These are phyloP conservation scores for Salvia miltiorrhiza DNA, from an alignment of 257 asterid species.

Conservation along the genomic window DNA sequence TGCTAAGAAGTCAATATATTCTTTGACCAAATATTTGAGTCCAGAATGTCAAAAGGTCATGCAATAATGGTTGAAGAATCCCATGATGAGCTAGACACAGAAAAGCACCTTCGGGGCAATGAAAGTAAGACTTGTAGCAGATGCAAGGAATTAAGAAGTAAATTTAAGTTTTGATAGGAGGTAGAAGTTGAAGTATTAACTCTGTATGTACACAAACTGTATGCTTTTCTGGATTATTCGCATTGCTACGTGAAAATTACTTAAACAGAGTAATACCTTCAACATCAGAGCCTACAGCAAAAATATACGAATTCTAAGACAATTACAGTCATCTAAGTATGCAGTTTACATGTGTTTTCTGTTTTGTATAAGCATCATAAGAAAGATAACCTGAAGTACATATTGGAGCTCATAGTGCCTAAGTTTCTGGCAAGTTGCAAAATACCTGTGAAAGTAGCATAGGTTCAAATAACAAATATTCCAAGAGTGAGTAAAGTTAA, in stretches of 20 bases:
- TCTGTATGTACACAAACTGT: not conserved
- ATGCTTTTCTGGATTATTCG: slow-evolving; percentile 7
- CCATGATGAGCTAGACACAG: slow-evolving; percentile 6
- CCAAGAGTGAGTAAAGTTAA: not conserved
- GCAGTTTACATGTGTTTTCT: not conserved
- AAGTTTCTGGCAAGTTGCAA: slow-evolving; percentile 53
- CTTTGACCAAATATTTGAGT: not conserved
- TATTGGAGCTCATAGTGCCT: slow-evolving; percentile 92
- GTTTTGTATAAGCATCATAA: slow-evolving; percentile 2
- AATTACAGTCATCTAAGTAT: not conserved
- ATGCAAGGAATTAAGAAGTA: slow-evolving; percentile 2
- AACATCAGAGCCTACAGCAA: not conserved
- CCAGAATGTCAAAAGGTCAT: slow-evolving; percentile 3
- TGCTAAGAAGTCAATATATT: not conserved
- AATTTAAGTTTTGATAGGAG: not conserved
- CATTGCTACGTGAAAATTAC: not conserved
- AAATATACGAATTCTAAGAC: slow-evolving; percentile 1
- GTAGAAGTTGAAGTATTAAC: not conserved
- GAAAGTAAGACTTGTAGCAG: slow-evolving; percentile 1
- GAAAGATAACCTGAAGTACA: slow-evolving; percentile 71
- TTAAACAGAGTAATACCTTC: not conserved
- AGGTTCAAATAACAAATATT: slow-evolving; percentile 9
- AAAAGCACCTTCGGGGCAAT: slow-evolving; percentile 7
- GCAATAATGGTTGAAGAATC: slow-evolving; percentile 1
- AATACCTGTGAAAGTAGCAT: slow-evolving; percentile 54